Percentiles rank a stretch among this genome's conserved stretches.
Conservation (phyloP, 768 basidiomycete genomes). For the Leccinum imitatum region DNA sequence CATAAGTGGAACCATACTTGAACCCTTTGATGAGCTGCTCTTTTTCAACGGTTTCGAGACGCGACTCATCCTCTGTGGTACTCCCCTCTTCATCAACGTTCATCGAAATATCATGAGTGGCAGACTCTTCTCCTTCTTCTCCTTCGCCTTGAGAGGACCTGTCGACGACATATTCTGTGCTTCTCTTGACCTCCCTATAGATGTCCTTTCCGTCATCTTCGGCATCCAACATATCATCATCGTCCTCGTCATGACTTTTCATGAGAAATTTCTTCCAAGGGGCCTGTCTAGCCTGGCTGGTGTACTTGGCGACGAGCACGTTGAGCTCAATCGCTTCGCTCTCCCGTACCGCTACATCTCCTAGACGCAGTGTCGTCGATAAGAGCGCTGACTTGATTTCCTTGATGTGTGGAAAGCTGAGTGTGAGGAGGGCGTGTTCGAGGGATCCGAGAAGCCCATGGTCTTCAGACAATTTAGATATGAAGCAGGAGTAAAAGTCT, state of each 20-base stretch:
- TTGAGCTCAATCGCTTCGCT: constrained; percentile 75
- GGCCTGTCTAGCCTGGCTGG: constrained; percentile 65
- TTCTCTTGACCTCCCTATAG: constrained; percentile 43
- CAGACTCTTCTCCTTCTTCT: constrained; percentile 25
- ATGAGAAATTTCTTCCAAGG: constrained; percentile 63
- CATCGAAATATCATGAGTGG: constrained; percentile 17
- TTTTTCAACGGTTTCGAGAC: constrained; percentile 62
- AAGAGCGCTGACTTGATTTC: constrained; percentile 63
- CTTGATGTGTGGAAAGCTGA: constrained; percentile 57
- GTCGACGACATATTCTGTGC: constrained; percentile 60
- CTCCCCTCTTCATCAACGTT: constrained; percentile 34
- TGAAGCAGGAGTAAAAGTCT: constrained; percentile 57
- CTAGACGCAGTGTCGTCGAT: constrained; percentile 71
- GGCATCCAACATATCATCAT: constrained; percentile 26
- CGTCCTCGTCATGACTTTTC: constrained; percentile 28
- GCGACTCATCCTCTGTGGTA: constrained; percentile 35
- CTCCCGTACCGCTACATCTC: constrained; percentile 62
- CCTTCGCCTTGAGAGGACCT: constrained; percentile 37
- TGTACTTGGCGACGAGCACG: constrained; percentile 80
- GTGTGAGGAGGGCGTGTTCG: constrained; percentile 27
- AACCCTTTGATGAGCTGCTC: constrained; percentile 80
- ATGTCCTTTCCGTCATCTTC: constrained; percentile 31
- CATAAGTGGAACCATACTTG: constrained; percentile 89
- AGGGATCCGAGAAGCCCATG: constrained; percentile 32
- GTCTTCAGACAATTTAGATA: constrained; percentile 33